Base-by-base conservation (phyloP, 257 asterid species). In the Fraxinus anomala region DNA sequence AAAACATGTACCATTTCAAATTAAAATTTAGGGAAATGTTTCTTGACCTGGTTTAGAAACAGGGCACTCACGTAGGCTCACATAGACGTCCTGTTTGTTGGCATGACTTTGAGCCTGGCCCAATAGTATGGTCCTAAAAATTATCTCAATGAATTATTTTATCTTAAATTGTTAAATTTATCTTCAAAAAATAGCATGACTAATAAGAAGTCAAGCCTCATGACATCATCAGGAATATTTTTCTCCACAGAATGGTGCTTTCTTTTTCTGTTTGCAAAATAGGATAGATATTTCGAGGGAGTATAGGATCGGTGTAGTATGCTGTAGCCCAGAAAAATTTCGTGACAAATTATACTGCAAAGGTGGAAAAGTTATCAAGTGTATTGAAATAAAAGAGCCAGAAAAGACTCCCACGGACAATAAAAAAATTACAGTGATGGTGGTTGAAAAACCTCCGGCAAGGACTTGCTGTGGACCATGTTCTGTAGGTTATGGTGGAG, bases 321-420 rank as follows among this genome's bases (percentile, higher is more conserved):
- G 98, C 83, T 91, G 97, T 70, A 89, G 92, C 85, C 98, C 97
- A 0, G 97, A 94, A 83, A 89, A 82, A 51, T 3, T 47, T 47
- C 56, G 56, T 3, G 56, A 14, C n/a, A 47, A 14, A 47, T 47
- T 47, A n/a, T 47, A n/a, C 56, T 47, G 56, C 56, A 47, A 47
- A 47, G n/a, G n/a, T 47, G n/a, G 56, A 47, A 47, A 47, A 0
- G n/a, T 47, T 14, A 47, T 47, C 56, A 0, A 14, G 56, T 0
- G 7, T 47, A 14, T 47, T 47, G 21, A 14, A 28, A 28, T 28
- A 14, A 47, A 2, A 37, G 1, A 6, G 28, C 28, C 28, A 40
- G 11, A 12, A 26, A 26, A 26, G 28, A 26, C 28, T 26, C 28
- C 28, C 28, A 26, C 31, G 31, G 31, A 28, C 31, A 28, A 1